Percentiles rank a stretch among this genome's conserved stretches.
These are phyloP conservation scores for Hevea brasiliensis DNA, from an alignment of 345 rosid genomes.

Conservation along the genomic window DNA sequence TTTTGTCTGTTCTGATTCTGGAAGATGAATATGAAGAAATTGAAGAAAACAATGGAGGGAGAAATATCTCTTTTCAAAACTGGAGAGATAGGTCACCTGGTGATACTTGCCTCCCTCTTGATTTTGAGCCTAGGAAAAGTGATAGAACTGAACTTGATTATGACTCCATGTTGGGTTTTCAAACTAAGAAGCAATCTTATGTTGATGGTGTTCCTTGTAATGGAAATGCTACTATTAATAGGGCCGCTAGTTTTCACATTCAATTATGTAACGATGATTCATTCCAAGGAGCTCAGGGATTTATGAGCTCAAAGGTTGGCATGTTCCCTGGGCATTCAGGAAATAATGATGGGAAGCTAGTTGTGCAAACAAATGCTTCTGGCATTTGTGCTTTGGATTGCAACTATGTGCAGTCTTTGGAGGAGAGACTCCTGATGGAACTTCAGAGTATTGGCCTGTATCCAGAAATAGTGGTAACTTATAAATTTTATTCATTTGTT, in stretches of 20 bases:
- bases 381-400: conserved; percentile 29
- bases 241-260: conserved; percentile 17
- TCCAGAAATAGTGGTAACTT: conserved; percentile 50
- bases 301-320: conserved; percentile 17
- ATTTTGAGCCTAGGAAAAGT: conserved; percentile 29
- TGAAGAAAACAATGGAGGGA: conserved; percentile 35
- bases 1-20: conserved; percentile 51
- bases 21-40: conserved; percentile 49
- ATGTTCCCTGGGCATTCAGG: conserved; percentile 20
- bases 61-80: conserved; percentile 27
- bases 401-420: conserved; percentile 40
- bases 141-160: conserved; percentile 31
- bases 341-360: conserved; percentile 20
- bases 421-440: conserved; percentile 47
- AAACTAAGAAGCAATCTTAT: conserved; percentile 25
- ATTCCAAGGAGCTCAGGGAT: conserved; percentile 25
- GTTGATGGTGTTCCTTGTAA: conserved; percentile 29
- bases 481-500: neutral
- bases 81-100: conserved; percentile 25
- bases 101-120: conserved; percentile 14
- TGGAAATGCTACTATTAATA: conserved; percentile 22
- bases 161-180: conserved; percentile 30
- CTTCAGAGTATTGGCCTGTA: conserved; percentile 51
- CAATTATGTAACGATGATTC: conserved; percentile 18
- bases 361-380: conserved; percentile 15